phyloP scores from a whole-genome alignment of 495 filamentous ascomycete genomes.

The Aspergillus conjunctus region DNA sequence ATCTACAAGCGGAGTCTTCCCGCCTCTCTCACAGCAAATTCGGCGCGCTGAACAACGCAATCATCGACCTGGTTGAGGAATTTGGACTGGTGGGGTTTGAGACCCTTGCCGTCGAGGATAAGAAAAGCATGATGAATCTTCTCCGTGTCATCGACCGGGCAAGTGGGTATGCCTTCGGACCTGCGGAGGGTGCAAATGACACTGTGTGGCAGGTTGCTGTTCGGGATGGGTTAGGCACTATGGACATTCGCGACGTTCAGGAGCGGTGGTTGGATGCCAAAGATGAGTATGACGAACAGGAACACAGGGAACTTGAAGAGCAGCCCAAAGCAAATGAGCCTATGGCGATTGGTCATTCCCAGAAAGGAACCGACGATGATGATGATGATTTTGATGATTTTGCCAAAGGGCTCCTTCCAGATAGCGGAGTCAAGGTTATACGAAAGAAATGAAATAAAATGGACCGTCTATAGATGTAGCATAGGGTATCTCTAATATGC shows the following conservation, averaged over 20 bases:
- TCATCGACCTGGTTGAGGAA: conserved; percentile 81
- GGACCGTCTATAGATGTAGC: conserved; percentile 4
- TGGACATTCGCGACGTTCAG: conserved; percentile 86
- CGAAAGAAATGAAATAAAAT: conserved; percentile 39
- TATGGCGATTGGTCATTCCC: conserved; percentile 14
- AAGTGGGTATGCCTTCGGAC: conserved; percentile 89
- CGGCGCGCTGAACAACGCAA: conserved; percentile 77
- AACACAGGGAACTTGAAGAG: conserved; percentile 71
- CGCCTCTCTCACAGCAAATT: conserved; percentile 70
- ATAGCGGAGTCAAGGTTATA: conserved; percentile 50
- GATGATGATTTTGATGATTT: conserved; percentile 43
- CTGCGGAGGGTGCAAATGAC: conserved; percentile 90
- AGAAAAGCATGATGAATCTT: conserved; percentile 91
- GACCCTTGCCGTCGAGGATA: conserved; percentile 93
- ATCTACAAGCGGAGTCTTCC: conserved; percentile 64
- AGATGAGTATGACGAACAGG: conserved; percentile 82
- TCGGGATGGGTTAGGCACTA: conserved; percentile 74
- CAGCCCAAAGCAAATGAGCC: conserved; percentile 48
- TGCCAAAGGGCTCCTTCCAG: conserved; percentile 33
- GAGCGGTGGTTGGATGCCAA: conserved; percentile 92
- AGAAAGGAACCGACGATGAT: conserved; percentile 29
- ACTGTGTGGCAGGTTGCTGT: conserved; percentile 93
- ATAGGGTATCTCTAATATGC: conserved; percentile 44
- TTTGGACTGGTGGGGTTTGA: conserved; percentile 90
- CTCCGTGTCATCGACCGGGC: conserved; percentile 86